Evolutionary conservation across 2,329 filamentous ascomycete genomes (phyloP).

Genomic region (Nigrospora osmanthi): DNA sequence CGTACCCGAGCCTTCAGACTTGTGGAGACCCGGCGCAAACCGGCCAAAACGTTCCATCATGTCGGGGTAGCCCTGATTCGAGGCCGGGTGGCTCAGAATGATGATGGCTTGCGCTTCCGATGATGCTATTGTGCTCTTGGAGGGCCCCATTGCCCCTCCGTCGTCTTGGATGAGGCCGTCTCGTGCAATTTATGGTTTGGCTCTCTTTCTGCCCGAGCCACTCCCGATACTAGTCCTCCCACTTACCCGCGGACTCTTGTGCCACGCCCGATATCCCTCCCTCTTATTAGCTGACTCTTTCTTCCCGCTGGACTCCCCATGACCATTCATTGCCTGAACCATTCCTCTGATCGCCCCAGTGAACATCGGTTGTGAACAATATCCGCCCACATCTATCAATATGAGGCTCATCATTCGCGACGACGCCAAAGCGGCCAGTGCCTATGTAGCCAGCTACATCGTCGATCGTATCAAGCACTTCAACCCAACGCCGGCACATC

Average conservation of each 20-base stretch:
- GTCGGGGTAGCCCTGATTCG: slow-evolving; percentile 3
- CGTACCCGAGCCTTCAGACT: slow-evolving; percentile 6
- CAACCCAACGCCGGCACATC: slow-evolving; percentile 60
- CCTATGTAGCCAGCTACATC: slow-evolving; percentile 76
- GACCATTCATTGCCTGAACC: background rate
- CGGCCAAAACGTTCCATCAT: slow-evolving; percentile 24
- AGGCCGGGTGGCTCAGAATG: background rate
- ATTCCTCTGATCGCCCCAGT: background rate
- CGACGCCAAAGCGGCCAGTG: slow-evolving; percentile 58
- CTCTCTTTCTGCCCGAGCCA: too few species aligned
- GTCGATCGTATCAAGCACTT: slow-evolving; percentile 75
- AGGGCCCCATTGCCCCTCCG: too few species aligned
- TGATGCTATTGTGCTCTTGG: background rate
- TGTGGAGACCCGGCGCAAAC: slow-evolving; percentile 11
- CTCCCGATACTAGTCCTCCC: too few species aligned
- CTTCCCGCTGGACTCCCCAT: too few species aligned
- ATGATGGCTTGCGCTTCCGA: background rate
- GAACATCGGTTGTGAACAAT: background rate
- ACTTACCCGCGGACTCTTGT: too few species aligned
- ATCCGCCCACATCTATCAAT: slow-evolving; percentile 13
- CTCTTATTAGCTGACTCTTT: too few species aligned
- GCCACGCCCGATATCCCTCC: too few species aligned
- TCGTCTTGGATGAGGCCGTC: too few species aligned
- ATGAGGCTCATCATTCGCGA: slow-evolving; percentile 84
- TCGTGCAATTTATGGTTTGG: too few species aligned